A percentile compares a stretch with the other conserved stretches of the same genome.
These are phyloP conservation scores for Hymenoscyphus scutula DNA, from an alignment of 2,329 filamentous ascomycete genomes.

Conservation along the genomic window DNA sequence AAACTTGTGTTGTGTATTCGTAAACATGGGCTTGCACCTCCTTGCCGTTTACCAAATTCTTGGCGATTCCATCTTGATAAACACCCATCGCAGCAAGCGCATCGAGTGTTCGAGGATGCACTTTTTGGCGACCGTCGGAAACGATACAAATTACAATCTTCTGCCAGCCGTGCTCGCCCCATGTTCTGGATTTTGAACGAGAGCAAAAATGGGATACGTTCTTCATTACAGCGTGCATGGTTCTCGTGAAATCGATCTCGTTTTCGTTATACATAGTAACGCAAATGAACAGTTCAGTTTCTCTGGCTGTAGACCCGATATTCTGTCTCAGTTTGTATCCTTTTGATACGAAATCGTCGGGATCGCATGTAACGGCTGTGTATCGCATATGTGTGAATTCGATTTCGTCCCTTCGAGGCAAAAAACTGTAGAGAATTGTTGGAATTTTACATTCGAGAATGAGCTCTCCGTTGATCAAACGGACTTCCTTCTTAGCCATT, in stretches of 20 bases:
- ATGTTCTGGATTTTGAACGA: conserved; percentile 85
- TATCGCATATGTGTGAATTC: conserved; percentile 99
- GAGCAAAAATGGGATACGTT: conserved; percentile 97
- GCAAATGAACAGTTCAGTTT: conserved; percentile 95
- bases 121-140: conserved; percentile 88
- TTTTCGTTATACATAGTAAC: conserved; percentile 99
- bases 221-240: conserved; percentile 98
- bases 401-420: conserved; percentile 86
- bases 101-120: conserved; percentile 90
- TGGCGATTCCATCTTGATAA: conserved; percentile 97
- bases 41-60: conserved; percentile 95
- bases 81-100: conserved; percentile 95
- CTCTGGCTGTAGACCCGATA: conserved; percentile 76
- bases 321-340: conserved; percentile 93
- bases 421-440: conserved; percentile 94
- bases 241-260: conserved; percentile 92
- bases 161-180: conserved; percentile 97
- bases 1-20: conserved; percentile 98
- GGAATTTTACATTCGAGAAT: conserved; percentile 99
- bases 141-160: conserved; percentile 99
- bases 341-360: conserved; percentile 83
- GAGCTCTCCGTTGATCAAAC: conserved; percentile 94
- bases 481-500: conserved; percentile 90
- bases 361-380: conserved; percentile 96
- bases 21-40: conserved; percentile 97